phyloP scores from a whole-genome alignment of 495 filamentous ascomycete genomes.

The Penicillium goetzii region DNA sequence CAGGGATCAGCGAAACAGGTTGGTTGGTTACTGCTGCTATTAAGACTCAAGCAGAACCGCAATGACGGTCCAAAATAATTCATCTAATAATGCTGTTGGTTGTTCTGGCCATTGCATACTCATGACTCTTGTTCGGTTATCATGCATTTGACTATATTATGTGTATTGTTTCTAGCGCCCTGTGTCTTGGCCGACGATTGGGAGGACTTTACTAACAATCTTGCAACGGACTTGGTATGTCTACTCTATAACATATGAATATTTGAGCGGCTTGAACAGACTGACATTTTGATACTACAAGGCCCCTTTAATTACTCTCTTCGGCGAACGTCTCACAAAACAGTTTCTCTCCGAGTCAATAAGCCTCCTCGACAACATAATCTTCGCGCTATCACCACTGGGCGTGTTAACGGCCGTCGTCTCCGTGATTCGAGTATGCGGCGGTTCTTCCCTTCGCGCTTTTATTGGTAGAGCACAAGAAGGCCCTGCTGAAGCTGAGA shows the following conservation, averaged over 20 bases:
- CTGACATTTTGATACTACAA: constrained; percentile 12
- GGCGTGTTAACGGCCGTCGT: constrained; percentile 60
- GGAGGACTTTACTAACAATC: constrained; percentile 59
- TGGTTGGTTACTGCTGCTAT: not conserved
- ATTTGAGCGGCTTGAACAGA: not conserved
- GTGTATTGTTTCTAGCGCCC: constrained; percentile 25
- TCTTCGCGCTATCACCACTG: constrained; percentile 58
- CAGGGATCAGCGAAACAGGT: not conserved
- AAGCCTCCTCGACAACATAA: constrained; percentile 53
- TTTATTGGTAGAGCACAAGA: constrained; percentile 57
- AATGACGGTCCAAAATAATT: not conserved
- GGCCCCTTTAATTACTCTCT: constrained; percentile 56
- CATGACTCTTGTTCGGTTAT: constrained; percentile 9
- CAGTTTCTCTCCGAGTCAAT: constrained; percentile 61
- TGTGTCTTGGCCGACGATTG: constrained; percentile 35
- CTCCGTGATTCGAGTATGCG: constrained; percentile 56
- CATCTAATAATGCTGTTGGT: not conserved
- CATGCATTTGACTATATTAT: constrained; percentile 17
- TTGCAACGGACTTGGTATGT: constrained; percentile 51
- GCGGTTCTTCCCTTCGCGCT: constrained; percentile 52
- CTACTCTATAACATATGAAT: not conserved
- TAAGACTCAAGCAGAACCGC: constrained; percentile 7
- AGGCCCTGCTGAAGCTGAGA: constrained; percentile 44
- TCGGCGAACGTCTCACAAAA: constrained; percentile 59
- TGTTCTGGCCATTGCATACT: not conserved